These are phyloP conservation scores for Silene noctiflora DNA, from an alignment of 179 eudicot species.

Conservation along the genomic window DNA sequence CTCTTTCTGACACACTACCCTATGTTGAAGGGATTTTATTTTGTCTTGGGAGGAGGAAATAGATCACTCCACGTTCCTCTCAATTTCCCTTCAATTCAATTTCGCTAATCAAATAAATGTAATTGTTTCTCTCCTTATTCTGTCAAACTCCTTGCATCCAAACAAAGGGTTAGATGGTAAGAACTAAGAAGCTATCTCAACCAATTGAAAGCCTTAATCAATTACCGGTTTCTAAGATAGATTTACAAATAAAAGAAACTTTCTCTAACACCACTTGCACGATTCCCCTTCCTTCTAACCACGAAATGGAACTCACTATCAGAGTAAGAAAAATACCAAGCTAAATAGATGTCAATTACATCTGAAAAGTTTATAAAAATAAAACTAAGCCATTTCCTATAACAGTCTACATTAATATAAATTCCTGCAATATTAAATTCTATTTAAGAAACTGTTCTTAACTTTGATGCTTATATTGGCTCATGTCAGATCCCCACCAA, in stretches of 20 bases:
- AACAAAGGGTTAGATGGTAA: too few species aligned
- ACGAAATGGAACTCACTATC: neutral
- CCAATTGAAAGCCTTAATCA: too few species aligned
- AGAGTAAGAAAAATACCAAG: neutral
- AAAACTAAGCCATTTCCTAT: neutral
- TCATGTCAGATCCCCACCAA: neutral
- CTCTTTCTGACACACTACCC: neutral
- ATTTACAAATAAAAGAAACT: neutral
- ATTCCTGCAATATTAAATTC: neutral
- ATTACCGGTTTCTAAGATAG: neutral
- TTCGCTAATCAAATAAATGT: too few species aligned
- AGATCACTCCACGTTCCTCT: too few species aligned
- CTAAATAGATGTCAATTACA: neutral
- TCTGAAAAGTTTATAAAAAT: neutral
- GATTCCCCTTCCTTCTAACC: neutral
- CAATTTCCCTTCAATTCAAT: too few species aligned
- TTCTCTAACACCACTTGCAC: neutral
- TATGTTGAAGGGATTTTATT: too few species aligned
- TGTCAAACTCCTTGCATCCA: too few species aligned
- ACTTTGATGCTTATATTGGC: neutral
- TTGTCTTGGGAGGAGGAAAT: too few species aligned
- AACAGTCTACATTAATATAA: neutral
- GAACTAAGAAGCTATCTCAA: too few species aligned
- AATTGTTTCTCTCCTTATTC: too few species aligned
- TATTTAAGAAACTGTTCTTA: too few species aligned